A percentile compares a stretch with the other conserved stretches of the same genome.
Conservation (phyloP, 257 asterid genomes). For the Handroanthus guayacan region DNA sequence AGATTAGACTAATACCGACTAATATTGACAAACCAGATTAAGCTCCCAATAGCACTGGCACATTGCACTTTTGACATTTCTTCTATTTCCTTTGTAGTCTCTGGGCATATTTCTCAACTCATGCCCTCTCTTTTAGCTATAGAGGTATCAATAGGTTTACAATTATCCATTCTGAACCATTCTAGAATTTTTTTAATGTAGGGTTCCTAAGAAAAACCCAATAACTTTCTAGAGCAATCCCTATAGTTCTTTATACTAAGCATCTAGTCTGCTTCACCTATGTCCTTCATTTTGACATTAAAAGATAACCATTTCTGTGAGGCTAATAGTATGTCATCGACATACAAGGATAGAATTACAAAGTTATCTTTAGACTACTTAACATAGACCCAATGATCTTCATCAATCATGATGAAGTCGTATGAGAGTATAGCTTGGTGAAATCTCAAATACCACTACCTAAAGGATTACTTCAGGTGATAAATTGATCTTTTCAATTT, state of each 20-base stretch:
- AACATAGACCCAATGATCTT: neutral
- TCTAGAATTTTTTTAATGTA: neutral
- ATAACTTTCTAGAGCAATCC: neutral
- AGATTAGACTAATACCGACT: too few relatives aligned
- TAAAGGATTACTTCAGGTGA: neutral
- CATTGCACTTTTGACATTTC: neutral
- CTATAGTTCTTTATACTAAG: neutral
- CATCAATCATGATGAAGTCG: neutral
- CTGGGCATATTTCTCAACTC: neutral
- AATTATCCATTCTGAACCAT: neutral
- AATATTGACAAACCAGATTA: too few relatives aligned
- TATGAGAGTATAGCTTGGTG: neutral
- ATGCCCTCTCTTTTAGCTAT: neutral
- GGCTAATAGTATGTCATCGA: neutral
- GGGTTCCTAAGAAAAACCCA: neutral
- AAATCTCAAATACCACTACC: too few relatives aligned
- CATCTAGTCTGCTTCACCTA: neutral
- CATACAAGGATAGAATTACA: neutral
- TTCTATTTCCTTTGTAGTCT: neutral
- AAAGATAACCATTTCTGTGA: neutral
- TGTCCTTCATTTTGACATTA: neutral
- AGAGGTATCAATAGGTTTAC: neutral
- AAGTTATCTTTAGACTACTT: neutral
- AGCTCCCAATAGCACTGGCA: too few relatives aligned
- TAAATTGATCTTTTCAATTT: neutral